Evolutionary conservation across 2,329 filamentous ascomycete species (phyloP).

Genomic region (Plectosphaerella cucumerina): DNA sequence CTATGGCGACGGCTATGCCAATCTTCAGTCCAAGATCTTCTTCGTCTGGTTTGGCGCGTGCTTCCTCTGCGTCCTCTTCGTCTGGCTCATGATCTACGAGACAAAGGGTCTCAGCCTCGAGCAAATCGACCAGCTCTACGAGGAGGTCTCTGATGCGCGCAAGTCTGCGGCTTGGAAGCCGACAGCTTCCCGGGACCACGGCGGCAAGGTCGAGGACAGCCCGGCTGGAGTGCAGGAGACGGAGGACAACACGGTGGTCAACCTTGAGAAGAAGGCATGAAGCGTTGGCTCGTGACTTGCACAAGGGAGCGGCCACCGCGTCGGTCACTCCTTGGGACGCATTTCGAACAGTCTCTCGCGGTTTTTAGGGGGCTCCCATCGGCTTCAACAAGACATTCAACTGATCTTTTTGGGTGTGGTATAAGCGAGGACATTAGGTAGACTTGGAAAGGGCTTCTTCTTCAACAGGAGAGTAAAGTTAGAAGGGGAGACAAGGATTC

Average conservation of each 20-base stretch:
- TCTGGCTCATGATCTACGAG: slow-evolving; percentile 79
- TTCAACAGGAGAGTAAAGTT: too few species aligned
- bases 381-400: too few species aligned
- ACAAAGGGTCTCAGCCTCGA: slow-evolving; percentile 82
- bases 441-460: too few species aligned
- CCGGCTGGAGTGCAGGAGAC: not conserved
- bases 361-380: too few species aligned
- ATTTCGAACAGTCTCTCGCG: too few species aligned
- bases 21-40: slow-evolving; percentile 72
- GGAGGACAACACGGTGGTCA: not conserved
- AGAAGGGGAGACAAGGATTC: too few species aligned
- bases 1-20: slow-evolving; percentile 55
- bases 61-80: slow-evolving; percentile 67
- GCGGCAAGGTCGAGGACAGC: not conserved
- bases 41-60: slow-evolving; percentile 73
- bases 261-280: too few species aligned
- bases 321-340: too few species aligned
- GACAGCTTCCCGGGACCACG: not conserved
- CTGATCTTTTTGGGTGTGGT: too few species aligned
- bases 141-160: slow-evolving; percentile 1
- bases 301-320: too few species aligned
- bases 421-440: too few species aligned
- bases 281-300: too few species aligned
- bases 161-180: slow-evolving; percentile 2
- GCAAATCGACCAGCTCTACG: slow-evolving; percentile 75